Evolutionary conservation across 805 yeast genomes (phyloP).

Genomic region (Lipomyces orientalis): DNA sequence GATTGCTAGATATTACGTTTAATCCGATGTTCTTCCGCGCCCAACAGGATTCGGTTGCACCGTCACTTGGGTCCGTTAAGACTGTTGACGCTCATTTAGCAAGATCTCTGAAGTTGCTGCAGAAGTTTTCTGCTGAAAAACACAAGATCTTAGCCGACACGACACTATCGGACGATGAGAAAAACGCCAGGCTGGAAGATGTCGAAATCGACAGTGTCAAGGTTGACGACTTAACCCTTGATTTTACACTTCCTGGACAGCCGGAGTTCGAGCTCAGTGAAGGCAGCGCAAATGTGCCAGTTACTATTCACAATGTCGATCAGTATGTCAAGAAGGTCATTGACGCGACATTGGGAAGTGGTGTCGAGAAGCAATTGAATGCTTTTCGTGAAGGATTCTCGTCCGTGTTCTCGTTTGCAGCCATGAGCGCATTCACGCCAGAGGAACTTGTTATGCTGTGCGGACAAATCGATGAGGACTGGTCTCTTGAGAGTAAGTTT

Average conservation of each 20-base stretch:
- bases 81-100: conserved; percentile 65
- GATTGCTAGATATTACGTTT: conserved; percentile 83
- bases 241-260: conserved; percentile 80
- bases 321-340: conserved; percentile 62
- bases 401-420: conserved; percentile 76
- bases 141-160: conserved; percentile 27
- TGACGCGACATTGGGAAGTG: conserved; percentile 64
- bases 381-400: conserved; percentile 83
- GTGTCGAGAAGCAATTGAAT: conserved; percentile 66
- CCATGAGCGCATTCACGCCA: conserved; percentile 73
- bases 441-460: conserved; percentile 72
- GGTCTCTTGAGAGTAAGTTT: conserved; percentile 53
- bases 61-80: conserved; percentile 50
- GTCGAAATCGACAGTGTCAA: conserved; percentile 48
- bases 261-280: conserved; percentile 62
- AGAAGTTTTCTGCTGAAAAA: conserved; percentile 49
- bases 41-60: conserved; percentile 41
- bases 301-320: conserved; percentile 61
- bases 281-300: conserved; percentile 58
- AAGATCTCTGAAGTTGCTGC: conserved; percentile 60
- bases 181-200: conserved; percentile 16
- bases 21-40: conserved; percentile 68
- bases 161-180: conserved; percentile 20
- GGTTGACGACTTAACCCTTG: conserved; percentile 62
- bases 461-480: conserved; percentile 85